Evolutionary conservation across 73 alveolate genomes (phyloP).

Genomic region (Blepharisma stoltei): DNA sequence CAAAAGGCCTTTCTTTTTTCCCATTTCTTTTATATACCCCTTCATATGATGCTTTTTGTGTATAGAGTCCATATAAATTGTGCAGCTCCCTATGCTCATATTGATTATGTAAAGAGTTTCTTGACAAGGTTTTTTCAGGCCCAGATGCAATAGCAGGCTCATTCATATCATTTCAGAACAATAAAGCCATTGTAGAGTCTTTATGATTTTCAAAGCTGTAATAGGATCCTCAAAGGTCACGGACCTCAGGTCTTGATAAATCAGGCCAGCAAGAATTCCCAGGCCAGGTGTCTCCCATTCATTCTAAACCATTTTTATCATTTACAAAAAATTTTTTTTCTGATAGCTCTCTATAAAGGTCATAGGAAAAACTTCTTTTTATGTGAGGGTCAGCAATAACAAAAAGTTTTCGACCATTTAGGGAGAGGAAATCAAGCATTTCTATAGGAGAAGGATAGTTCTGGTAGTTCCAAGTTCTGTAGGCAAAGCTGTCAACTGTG

Average conservation of each 20-base stretch:
- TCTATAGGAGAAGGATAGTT: conserved; percentile 57
- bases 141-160: conserved; percentile 88
- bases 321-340: conserved; percentile 32
- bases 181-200: conserved; percentile 37
- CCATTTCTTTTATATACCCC: conserved; percentile 73
- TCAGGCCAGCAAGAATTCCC: conserved; percentile 83
- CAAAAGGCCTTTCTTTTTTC: conserved; percentile 74
- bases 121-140: conserved; percentile 79
- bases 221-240: conserved; percentile 64
- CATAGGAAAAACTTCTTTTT: conserved; percentile 56
- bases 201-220: conserved; percentile 54
- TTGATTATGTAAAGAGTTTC: conserved; percentile 54
- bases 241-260: conserved; percentile 62
- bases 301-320: conserved; percentile 45
- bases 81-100: conserved; percentile 88
- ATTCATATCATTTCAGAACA: conserved; percentile 92
- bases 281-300: conserved; percentile 87
- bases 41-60: conserved; percentile 70
- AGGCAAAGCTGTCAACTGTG: background rate
- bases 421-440: conserved; percentile 54
- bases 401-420: conserved; percentile 67
- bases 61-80: conserved; percentile 76
- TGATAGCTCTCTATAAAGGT: conserved; percentile 34
- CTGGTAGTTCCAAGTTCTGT: conserved; percentile 56
- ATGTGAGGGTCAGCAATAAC: conserved; percentile 87